phyloP scores from a whole-genome alignment of 164 flowering plant genomes.

The Echeveria elegans region DNA sequence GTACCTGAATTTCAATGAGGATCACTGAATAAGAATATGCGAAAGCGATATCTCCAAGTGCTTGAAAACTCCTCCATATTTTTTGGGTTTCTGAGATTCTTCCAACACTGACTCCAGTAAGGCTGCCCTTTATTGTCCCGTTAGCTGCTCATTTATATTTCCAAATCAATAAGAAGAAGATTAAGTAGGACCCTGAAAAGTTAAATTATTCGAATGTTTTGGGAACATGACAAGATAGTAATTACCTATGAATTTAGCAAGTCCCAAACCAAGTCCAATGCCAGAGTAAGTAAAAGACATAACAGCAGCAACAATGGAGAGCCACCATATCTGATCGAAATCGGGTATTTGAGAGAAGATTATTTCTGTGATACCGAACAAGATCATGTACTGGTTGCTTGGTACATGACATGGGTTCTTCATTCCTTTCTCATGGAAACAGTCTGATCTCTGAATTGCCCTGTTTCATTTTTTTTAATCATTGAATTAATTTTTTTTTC shows the following conservation, averaged over 20 bases:
- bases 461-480: conserved; percentile 15
- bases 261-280: conserved; percentile 45
- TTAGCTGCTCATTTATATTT: not conserved
- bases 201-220: no score
- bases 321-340: conserved; percentile 55
- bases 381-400: conserved; percentile 43
- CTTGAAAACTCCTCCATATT: conserved; percentile 65
- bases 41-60: conserved; percentile 64
- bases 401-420: conserved; percentile 30
- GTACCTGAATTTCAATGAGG: conserved; percentile 61
- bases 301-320: conserved; percentile 52
- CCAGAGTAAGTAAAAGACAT: conserved; percentile 61
- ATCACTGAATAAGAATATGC: conserved; percentile 58
- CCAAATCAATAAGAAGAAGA: not conserved
- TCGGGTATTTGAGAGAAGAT: conserved; percentile 46
- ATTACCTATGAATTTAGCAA: conserved; percentile 39
- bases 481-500: not conserved
- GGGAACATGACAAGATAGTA: not conserved
- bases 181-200: not conserved
- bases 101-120: conserved; percentile 54
- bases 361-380: conserved; percentile 34
- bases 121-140: conserved; percentile 37
- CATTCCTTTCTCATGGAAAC: conserved; percentile 39
- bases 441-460: conserved; percentile 51
- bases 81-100: conserved; percentile 38